phyloP scores from a whole-genome alignment of 1,284 basidiomycete species.

The Malassezia japonica region DNA sequence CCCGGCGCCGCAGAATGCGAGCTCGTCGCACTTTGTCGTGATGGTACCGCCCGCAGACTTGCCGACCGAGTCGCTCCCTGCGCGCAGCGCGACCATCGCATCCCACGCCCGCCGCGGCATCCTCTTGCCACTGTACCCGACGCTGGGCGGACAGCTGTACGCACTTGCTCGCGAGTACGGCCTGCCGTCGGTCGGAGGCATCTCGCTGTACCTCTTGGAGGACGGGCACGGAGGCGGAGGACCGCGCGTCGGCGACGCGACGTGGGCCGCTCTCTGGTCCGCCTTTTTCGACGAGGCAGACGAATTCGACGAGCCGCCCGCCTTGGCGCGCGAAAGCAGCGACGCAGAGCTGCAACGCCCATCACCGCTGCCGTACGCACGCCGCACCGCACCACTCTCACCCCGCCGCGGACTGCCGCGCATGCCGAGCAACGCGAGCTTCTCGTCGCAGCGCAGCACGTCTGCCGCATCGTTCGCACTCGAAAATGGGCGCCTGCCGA shows the following conservation, averaged over 20 bases:
- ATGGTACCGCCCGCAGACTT: slow-evolving; percentile 17
- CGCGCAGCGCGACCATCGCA: slow-evolving; percentile 7
- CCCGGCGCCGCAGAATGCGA: background rate
- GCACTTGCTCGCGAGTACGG: slow-evolving; percentile 45
- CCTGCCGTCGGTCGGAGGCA: slow-evolving; percentile 39
- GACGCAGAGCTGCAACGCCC: background rate
- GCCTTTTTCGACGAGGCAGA: slow-evolving; percentile 30
- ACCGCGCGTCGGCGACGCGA: slow-evolving; percentile 36
- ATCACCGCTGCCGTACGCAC: slow-evolving; percentile 13
- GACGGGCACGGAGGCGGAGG: slow-evolving; percentile 40
- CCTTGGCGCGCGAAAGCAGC: background rate
- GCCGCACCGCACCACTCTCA: background rate
- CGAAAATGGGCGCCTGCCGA: slow-evolving; percentile 26
- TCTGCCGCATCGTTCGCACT: slow-evolving; percentile 9
- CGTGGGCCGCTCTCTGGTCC: slow-evolving; percentile 41
- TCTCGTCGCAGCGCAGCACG: background rate
- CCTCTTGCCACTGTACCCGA: slow-evolving; percentile 41
- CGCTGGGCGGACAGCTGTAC: slow-evolving; percentile 42
- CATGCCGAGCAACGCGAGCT: slow-evolving; percentile 9
- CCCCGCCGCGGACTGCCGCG: slow-evolving; percentile 8
- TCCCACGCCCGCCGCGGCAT: slow-evolving; percentile 29
- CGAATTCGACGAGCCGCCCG: background rate
- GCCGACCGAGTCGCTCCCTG: slow-evolving; percentile 8
- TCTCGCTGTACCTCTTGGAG: slow-evolving; percentile 37
- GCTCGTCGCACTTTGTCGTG: slow-evolving; percentile 14